phyloP scores from a whole-genome alignment of 2,329 filamentous ascomycete genomes.

The Fusarium robinianum region DNA sequence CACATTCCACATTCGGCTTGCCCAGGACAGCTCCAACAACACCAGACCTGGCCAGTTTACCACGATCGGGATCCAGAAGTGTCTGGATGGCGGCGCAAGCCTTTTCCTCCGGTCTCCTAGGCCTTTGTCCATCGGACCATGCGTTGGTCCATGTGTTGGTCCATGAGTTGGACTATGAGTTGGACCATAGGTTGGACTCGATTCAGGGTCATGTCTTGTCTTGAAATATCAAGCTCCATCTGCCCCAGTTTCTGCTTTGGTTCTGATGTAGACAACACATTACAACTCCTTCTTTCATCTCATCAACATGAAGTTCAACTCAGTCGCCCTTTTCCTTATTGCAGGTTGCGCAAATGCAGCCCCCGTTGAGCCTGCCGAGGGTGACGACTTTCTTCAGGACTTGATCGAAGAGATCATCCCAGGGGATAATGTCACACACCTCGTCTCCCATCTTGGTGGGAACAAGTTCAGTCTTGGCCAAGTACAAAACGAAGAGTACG shows the following conservation, averaged over 20 bases:
- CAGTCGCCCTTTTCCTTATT: constrained; percentile 26
- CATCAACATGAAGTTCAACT: constrained; percentile 28
- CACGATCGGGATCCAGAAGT: constrained; percentile 19
- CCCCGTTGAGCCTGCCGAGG: constrained; percentile 15
- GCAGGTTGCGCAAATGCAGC: constrained; percentile 20
- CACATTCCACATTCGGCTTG: constrained; percentile 28
- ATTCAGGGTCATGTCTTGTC: constrained; percentile 6
- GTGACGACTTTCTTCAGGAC: constrained; percentile 11
- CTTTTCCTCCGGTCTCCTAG: constrained; percentile 21
- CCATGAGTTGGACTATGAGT: no score
- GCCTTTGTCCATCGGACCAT: neutral
- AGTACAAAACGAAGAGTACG: constrained; percentile 42
- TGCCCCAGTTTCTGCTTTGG: constrained; percentile 5
- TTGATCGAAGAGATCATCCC: constrained; percentile 15
- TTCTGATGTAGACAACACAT: no score
- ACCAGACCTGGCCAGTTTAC: constrained; percentile 23
- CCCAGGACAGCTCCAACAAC: constrained; percentile 21
- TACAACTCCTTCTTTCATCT: neutral
- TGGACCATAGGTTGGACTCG: neutral
- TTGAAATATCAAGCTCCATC: constrained; percentile 23
- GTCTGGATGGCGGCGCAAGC: constrained; percentile 6
- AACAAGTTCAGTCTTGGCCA: constrained; percentile 40
- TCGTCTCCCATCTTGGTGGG: constrained; percentile 9
- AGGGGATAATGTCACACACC: constrained; percentile 9
- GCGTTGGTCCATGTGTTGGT: no score